Percentiles rank a stretch among this genome's conserved stretches.
These are phyloP conservation scores for Metschnikowia amazonensis DNA, from an alignment of 805 yeast genomes.

Conservation along the genomic window DNA sequence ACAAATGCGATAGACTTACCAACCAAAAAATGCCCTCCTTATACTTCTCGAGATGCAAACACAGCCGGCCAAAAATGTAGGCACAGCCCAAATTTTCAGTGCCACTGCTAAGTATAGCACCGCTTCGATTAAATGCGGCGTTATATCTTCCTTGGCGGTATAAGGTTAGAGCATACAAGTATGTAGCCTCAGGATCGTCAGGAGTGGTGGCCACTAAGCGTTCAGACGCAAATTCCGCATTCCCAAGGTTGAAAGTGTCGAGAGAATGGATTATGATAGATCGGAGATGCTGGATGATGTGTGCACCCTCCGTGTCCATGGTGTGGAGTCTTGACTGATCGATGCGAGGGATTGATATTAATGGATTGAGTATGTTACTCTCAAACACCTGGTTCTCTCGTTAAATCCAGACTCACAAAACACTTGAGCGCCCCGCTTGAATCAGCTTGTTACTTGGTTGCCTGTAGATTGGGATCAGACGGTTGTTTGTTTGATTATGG, in stretches of 20 bases:
- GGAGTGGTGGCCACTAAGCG: slow-evolving; percentile 62
- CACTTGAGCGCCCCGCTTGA: too few species aligned
- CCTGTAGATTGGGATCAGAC: neutral
- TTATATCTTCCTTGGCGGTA: slow-evolving; percentile 56
- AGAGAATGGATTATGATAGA: slow-evolving; percentile 63
- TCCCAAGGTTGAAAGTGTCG: slow-evolving; percentile 62
- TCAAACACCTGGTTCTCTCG: too few species aligned
- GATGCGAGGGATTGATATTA: neutral
- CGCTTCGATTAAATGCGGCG: slow-evolving; percentile 51
- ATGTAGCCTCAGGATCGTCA: slow-evolving; percentile 56
- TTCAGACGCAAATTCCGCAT: slow-evolving; percentile 88
- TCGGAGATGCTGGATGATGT: slow-evolving; percentile 44
- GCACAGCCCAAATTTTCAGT: slow-evolving; percentile 69
- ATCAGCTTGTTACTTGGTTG: neutral
- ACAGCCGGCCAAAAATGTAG: slow-evolving; percentile 67
- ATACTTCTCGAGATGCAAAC: slow-evolving; percentile 50
- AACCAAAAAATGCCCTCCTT: slow-evolving; percentile 58
- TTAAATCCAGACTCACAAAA: too few species aligned
- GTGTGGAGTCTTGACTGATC: neutral
- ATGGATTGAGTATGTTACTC: neutral
- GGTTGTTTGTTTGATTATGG: neutral
- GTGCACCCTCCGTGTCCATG: slow-evolving; percentile 19
- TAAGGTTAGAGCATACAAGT: slow-evolving; percentile 67
- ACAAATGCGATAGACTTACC: slow-evolving; percentile 27
- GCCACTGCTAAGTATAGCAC: slow-evolving; percentile 29